Evolutionary conservation across 371 early-diverging fungal genomes (phyloP), one percentile per base, ranked within the genome.

Genomic region (Mucor saturninus): DNA sequence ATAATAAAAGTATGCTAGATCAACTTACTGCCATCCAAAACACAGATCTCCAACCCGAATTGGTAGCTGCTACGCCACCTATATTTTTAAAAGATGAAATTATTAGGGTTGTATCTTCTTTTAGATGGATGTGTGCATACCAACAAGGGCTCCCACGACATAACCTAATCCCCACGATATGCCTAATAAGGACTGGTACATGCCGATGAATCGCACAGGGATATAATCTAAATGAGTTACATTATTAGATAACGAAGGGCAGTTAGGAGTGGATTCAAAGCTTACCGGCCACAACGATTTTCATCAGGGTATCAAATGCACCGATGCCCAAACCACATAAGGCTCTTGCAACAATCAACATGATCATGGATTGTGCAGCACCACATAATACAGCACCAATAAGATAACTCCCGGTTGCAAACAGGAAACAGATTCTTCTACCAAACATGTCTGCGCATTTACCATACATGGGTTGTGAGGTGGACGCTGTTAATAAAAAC

Each of bases 241-340:
- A 1, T 21, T 21, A 0, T 21, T 21, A 21, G 21, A 21, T 21
- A 21, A 21, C 21, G 21, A 21, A 21, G 21, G 21, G 21, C 1
- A 21, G 21, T 21, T 21, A 29, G 21, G 21, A 45, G 15, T n/a
- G 42, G 9, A 42, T n/a, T 49, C n/a, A 11, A 28, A n/a, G n/a
- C 30, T 86, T 68, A 68, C 92, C 93, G 0, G 91, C 81, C 35
- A 92, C 87, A 30, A 91, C 84, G 52, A 92, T 86, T 50, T 91
- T 79, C 68, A 84, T 84, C 46, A 91, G 61, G 2, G 86, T 79
- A 35, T 89, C 78, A 61, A 78, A 62, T 80, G 82, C 93, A 5
- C 91, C 92, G n/a, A 90, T 85, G 26, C 90, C 90, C 9, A 88
- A 62, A 29, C 92, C 92, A n/a, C 86, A 81, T 26, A 89, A 67